These are phyloP conservation scores for Arachis hypogaea DNA, from an alignment of 306 rosid genomes.

Conservation along the genomic window DNA sequence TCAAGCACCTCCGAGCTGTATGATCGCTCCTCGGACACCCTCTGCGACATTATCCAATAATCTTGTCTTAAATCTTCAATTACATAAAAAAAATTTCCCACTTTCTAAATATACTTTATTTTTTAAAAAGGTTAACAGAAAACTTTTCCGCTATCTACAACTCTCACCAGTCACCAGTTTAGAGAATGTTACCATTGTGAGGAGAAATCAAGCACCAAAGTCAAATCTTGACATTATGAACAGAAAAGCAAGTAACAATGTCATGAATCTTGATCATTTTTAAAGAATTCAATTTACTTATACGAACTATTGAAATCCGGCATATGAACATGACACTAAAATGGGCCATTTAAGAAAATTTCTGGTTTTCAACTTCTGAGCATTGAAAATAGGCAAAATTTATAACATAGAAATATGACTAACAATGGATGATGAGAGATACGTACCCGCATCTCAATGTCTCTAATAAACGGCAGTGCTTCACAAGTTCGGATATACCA, in stretches of 20 bases:
- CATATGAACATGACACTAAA: slow-evolving; percentile 19
- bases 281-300: neutral
- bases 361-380: slow-evolving; percentile 15
- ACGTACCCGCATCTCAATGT: slow-evolving; percentile 92
- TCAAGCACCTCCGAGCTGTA: slow-evolving; percentile 78
- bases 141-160: slow-evolving; percentile 1
- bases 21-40: slow-evolving; percentile 82
- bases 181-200: slow-evolving; percentile 2
- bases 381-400: neutral
- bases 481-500: slow-evolving; percentile 76
- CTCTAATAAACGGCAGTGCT: slow-evolving; percentile 72
- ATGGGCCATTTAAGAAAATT: slow-evolving; percentile 25
- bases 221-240: slow-evolving; percentile 18
- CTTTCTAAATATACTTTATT: neutral
- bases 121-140: neutral
- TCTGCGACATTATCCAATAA: slow-evolving; percentile 57
- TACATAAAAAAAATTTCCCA: neutral
- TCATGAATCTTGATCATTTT: slow-evolving; percentile 14
- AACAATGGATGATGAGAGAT: slow-evolving; percentile 10
- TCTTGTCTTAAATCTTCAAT: slow-evolving; percentile 1
- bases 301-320: slow-evolving; percentile 14
- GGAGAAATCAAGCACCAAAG: slow-evolving; percentile 5
- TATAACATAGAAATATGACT: slow-evolving; percentile 23
- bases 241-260: neutral
- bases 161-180: slow-evolving; percentile 1